A percentile compares a stretch with the other conserved stretches of the same genome.
These are phyloP conservation scores for Candida glaebosa DNA, from an alignment of 805 yeast species.

Conservation along the genomic window DNA sequence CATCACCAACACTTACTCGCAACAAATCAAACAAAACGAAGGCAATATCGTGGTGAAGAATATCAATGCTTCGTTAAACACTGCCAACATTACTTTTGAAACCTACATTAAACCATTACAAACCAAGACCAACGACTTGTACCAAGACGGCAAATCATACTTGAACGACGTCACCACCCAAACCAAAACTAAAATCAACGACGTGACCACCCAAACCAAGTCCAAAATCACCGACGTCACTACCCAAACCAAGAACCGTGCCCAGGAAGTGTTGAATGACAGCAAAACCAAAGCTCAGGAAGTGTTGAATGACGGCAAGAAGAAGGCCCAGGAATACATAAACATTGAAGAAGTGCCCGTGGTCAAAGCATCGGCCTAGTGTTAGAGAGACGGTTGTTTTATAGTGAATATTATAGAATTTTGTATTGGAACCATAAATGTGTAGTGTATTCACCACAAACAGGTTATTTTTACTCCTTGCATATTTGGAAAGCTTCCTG, in stretches of 20 bases:
- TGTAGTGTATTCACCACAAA: no score
- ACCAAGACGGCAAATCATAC: constrained; percentile 20
- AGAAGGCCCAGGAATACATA: constrained; percentile 9
- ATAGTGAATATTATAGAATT: not conserved
- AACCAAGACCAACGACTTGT: constrained; percentile 37
- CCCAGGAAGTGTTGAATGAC: constrained; percentile 11
- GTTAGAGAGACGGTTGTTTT: not conserved
- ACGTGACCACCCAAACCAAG: constrained; percentile 31
- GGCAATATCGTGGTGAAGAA: constrained; percentile 28
- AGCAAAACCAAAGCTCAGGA: constrained; percentile 11
- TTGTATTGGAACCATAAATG: no score
- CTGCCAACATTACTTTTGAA: constrained; percentile 30
- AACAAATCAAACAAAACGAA: constrained; percentile 26
- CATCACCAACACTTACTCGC: constrained; percentile 31
- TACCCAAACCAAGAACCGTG: constrained; percentile 25
- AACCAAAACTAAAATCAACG: constrained; percentile 33
- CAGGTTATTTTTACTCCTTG: no score
- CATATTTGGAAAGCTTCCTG: no score
- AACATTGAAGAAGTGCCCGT: constrained; percentile 7
- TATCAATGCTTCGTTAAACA: constrained; percentile 32
- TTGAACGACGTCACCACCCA: constrained; percentile 21
- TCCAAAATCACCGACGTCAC: constrained; percentile 28
- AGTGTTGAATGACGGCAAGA: constrained; percentile 10
- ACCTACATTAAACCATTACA: constrained; percentile 37
- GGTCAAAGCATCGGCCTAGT: constrained; percentile 23